Conservation (phyloP, 1,284 basidiomycete genomes). For the Caloboletus inedulis region DNA sequence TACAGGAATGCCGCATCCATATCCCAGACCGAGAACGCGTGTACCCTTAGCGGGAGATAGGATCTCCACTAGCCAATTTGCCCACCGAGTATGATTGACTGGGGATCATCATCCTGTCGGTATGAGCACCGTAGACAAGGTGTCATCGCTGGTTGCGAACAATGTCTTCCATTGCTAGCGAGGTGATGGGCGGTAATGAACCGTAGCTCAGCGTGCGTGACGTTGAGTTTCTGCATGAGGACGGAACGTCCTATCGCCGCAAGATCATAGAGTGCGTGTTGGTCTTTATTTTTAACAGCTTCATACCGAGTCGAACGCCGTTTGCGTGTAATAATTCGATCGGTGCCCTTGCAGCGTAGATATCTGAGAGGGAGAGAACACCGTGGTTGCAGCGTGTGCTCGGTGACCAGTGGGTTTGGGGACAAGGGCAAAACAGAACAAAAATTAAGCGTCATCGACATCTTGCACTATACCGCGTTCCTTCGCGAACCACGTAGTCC, state of each 20-base stretch:
- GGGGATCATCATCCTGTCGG: slow-evolving; percentile 1
- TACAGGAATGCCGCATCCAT: slow-evolving; percentile 13
- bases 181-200: slow-evolving; percentile 26
- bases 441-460: no score
- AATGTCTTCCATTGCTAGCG: slow-evolving; percentile 8
- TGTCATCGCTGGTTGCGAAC: slow-evolving; percentile 4
- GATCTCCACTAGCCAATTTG: slow-evolving; percentile 1
- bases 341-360: not conserved
- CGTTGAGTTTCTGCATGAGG: not conserved
- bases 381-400: slow-evolving; percentile 9
- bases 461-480: no score
- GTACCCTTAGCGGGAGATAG: not conserved
- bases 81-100: not conserved
- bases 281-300: slow-evolving; percentile 1
- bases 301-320: slow-evolving; percentile 4
- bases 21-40: slow-evolving; percentile 10
- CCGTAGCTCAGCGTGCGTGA: not conserved
- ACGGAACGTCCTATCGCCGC: slow-evolving; percentile 12
- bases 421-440: not conserved
- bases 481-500: not conserved
- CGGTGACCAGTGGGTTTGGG: not conserved
- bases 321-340: not conserved
- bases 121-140: not conserved
- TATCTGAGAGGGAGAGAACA: not conserved
- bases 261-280: not conserved